A percentile compares a stretch with the other conserved stretches of the same genome.
These are phyloP conservation scores for Eimeria tenella DNA, from an alignment of 169 alveolate genomes.

Conservation along the genomic window DNA sequence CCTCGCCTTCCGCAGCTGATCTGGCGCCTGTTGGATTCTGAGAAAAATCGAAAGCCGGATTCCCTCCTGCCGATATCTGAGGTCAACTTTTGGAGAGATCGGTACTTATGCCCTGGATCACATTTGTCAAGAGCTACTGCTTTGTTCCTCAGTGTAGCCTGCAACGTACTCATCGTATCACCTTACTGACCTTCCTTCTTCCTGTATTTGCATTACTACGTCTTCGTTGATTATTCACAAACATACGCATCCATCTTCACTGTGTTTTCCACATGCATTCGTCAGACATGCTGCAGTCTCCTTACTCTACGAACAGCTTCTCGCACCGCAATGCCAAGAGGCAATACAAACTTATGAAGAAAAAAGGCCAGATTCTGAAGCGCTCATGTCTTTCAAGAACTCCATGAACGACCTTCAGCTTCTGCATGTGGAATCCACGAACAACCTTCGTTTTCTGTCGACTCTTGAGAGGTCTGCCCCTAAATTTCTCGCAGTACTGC, in stretches of 20 bases:
- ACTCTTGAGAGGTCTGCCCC: constrained; percentile 90
- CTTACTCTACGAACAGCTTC: constrained; percentile 84
- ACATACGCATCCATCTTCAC: too few species aligned
- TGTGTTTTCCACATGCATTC: too few species aligned
- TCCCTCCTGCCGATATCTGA: constrained; percentile 2
- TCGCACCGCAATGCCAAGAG: constrained; percentile 74
- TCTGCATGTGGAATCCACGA: constrained; percentile 93
- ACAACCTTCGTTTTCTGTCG: constrained; percentile 93
- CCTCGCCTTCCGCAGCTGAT: constrained; percentile 26
- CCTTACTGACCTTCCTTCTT: too few species aligned
- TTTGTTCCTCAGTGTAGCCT: too few species aligned
- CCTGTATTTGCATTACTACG: too few species aligned
- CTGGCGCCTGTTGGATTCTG: constrained; percentile 37
- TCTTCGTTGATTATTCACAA: too few species aligned
- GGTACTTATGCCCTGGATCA: not conserved
- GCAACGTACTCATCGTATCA: too few species aligned
- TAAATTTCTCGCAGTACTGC: not conserved
- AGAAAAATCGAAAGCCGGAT: constrained; percentile 14
- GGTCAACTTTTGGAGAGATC: constrained; percentile 53
- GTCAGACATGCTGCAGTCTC: constrained; percentile 77
- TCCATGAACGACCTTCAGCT: constrained; percentile 87
- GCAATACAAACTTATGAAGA: constrained; percentile 30
- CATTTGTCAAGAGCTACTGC: too few species aligned
- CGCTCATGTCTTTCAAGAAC: constrained; percentile 52
- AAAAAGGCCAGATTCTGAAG: constrained; percentile 47